Conservation (phyloP, 805 yeast genomes). For the Yamadazyma phyllophila region DNA sequence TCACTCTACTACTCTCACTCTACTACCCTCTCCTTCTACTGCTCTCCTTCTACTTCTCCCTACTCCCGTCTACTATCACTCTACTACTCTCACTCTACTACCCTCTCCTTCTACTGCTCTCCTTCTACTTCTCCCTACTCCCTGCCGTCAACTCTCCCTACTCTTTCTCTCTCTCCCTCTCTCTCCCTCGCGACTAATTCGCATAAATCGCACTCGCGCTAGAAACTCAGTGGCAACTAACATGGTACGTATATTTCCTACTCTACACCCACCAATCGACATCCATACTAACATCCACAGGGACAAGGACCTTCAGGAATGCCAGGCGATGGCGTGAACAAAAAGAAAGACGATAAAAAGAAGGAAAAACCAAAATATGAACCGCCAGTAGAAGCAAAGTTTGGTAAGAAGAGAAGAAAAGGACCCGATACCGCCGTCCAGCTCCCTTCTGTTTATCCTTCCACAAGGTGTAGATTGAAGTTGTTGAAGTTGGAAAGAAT, state of each 20-base stretch:
- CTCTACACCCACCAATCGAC: neutral
- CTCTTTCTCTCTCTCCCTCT: neutral
- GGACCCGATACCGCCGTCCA: conserved; percentile 85
- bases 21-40: too few species aligned
- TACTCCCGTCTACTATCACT: neutral
- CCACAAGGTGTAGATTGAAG: conserved; percentile 89
- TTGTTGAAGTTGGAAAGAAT: conserved; percentile 91
- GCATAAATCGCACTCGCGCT: too few species aligned
- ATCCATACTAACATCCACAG: conserved; percentile 18
- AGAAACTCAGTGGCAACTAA: conserved; percentile 1
- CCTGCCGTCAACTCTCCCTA: neutral
- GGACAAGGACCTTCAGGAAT: conserved; percentile 58
- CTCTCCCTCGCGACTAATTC: too few species aligned
- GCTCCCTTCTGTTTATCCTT: conserved; percentile 86
- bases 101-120: too few species aligned
- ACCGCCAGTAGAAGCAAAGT: conserved; percentile 94
- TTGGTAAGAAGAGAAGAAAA: conserved; percentile 89
- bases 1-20: too few species aligned
- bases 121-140: too few species aligned
- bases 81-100: too few species aligned
- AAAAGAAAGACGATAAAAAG: conserved; percentile 60
- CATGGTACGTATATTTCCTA: conserved; percentile 3
- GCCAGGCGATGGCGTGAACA: conserved; percentile 45
- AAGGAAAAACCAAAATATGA: conserved; percentile 95
- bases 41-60: too few species aligned